Conservation (phyloP, 495 filamentous ascomycete species). For the Articulospora tetracladia region DNA sequence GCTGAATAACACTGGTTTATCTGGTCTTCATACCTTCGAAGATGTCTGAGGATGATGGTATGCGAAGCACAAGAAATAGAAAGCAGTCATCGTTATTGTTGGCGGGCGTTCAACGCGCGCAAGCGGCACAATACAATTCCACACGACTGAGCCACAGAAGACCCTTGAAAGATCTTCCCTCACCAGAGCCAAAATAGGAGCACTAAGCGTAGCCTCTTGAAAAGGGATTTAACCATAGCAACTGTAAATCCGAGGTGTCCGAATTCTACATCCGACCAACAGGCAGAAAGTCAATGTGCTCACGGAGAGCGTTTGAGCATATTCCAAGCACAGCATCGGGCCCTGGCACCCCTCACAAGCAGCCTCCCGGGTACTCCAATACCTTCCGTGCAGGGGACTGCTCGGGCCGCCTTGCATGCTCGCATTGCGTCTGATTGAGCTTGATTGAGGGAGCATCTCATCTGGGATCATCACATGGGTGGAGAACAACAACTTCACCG, state of each 20-base stretch:
- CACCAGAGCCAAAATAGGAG: not conserved
- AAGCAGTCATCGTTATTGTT: no score
- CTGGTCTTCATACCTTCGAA: no score
- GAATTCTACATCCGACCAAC: not conserved
- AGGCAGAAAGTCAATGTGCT: not conserved
- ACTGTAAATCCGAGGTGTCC: not conserved
- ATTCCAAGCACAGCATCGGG: not conserved
- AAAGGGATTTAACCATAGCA: not conserved
- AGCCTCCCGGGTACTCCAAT: no score
- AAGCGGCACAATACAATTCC: no score
- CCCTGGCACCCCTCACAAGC: no score
- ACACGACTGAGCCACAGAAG: no score
- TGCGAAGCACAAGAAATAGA: no score
- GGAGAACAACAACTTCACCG: no score
- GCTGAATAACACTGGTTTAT: no score
- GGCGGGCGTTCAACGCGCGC: no score
- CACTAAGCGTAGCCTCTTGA: not conserved
- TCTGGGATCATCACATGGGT: not conserved
- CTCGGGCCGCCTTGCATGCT: not conserved
- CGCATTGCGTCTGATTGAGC: constrained; percentile 4
- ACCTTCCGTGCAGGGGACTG: no score
- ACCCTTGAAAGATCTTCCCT: not conserved
- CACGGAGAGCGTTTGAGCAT: constrained; percentile 5
- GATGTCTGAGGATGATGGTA: no score
- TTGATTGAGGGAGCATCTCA: not conserved